phyloP scores from a whole-genome alignment of 2,329 filamentous ascomycete species.

The Lachnellula willkommii region DNA sequence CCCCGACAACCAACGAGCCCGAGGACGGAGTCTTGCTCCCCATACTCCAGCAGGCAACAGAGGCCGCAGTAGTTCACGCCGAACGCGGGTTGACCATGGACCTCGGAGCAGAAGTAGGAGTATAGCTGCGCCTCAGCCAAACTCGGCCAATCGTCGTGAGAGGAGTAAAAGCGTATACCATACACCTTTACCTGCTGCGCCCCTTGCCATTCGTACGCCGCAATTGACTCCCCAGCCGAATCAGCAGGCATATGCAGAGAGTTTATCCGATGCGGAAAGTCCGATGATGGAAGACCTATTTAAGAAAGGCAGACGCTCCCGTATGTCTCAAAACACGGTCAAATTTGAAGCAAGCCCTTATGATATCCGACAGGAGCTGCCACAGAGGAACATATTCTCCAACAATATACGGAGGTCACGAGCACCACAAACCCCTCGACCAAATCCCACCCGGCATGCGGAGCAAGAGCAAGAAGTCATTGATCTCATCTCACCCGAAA shows the following conservation, averaged over 20 bases:
- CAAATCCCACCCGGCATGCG: neutral
- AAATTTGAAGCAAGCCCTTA: neutral
- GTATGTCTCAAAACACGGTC: neutral
- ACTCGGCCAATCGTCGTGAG: neutral
- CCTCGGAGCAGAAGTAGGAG: neutral
- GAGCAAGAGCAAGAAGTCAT: conserved; percentile 1
- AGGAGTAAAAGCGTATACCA: neutral
- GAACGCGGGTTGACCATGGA: no score
- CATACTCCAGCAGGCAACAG: neutral
- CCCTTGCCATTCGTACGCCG: neutral
- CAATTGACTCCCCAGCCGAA: neutral
- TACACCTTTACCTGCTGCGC: neutral
- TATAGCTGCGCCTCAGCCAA: neutral
- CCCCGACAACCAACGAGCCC: neutral
- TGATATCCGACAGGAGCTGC: neutral
- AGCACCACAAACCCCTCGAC: neutral
- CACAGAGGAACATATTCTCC: conserved; percentile 22
- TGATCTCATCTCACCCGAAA: conserved; percentile 7
- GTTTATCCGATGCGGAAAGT: no score
- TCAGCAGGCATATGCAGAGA: no score
- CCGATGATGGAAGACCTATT: no score
- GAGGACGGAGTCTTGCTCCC: neutral
- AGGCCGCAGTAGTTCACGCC: neutral
- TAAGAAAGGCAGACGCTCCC: neutral
- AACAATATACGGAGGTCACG: conserved; percentile 40